Evolutionary conservation across 192 early-diverging fungal species (phyloP).

Genomic region (Gonapodya prolifera): DNA sequence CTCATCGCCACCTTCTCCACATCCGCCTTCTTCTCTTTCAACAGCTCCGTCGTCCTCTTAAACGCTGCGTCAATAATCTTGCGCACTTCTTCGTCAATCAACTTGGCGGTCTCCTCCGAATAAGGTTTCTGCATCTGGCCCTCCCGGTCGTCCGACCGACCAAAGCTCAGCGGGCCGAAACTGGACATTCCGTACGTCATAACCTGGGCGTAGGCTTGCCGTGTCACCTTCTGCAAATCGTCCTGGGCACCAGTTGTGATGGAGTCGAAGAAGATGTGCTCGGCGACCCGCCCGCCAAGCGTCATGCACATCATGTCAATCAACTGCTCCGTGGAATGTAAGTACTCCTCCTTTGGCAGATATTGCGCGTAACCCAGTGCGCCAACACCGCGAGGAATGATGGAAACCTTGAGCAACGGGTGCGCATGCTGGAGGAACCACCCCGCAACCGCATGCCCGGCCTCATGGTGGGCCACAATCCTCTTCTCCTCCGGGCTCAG

Average conservation of each 20-base stretch:
- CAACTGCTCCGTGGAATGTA: conserved; percentile 85
- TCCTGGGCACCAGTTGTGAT: conserved; percentile 98
- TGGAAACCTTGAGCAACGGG: conserved; percentile 94
- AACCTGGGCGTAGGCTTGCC: conserved; percentile 93
- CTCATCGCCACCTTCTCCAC: conserved; percentile 88
- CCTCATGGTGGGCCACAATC: conserved; percentile 98
- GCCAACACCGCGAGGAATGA: conserved; percentile 89
- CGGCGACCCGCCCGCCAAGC: conserved; percentile 61
- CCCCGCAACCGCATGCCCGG: conserved; percentile 95
- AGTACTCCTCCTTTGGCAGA: conserved; percentile 91
- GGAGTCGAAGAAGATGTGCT: conserved; percentile 82
- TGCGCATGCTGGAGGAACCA: conserved; percentile 96
- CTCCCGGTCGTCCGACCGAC: conserved; percentile 49
- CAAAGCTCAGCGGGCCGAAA: conserved; percentile 78
- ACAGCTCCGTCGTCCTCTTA: conserved; percentile 63
- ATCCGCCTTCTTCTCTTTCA: conserved; percentile 69
- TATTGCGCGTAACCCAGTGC: conserved; percentile 99
- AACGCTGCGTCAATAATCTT: conserved; percentile 70
- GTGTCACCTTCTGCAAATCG: conserved; percentile 93
- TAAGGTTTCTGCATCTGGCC: conserved; percentile 85
- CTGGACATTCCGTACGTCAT: conserved; percentile 91
- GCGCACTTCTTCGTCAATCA: conserved; percentile 94
- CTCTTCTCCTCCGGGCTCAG: conserved; percentile 95
- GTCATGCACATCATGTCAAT: conserved; percentile 88
- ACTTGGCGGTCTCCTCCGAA: conserved; percentile 79